phyloP scores from a whole-genome alignment of 1,284 basidiomycete species.

The Trichosporon coremiiforme region DNA sequence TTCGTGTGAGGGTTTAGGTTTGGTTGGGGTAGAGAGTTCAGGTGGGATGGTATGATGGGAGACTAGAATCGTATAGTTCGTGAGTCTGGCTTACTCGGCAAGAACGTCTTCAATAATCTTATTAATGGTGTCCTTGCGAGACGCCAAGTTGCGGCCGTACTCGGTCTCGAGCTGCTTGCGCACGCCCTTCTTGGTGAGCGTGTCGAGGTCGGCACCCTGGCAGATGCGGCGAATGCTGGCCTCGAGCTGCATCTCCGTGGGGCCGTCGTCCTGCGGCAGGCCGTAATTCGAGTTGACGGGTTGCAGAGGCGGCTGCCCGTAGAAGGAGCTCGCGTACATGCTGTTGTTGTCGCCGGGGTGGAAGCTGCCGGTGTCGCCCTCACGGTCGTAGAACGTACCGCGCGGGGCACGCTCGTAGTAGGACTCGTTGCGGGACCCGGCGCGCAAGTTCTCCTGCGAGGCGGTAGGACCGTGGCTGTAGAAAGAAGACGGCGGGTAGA shows the following conservation, averaged over 20 bases:
- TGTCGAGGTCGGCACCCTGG: conserved; percentile 75
- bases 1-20: conserved; percentile 2
- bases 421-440: conserved; percentile 33
- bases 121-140: conserved; percentile 57
- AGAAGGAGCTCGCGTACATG: conserved; percentile 38
- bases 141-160: conserved; percentile 62
- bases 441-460: conserved; percentile 43
- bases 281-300: conserved; percentile 29
- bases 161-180: conserved; percentile 75
- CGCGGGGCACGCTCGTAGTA: conserved; percentile 34
- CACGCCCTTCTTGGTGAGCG: conserved; percentile 85
- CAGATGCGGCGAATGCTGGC: conserved; percentile 71
- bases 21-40: neutral
- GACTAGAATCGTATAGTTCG: neutral
- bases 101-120: conserved; percentile 54
- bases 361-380: conserved; percentile 25
- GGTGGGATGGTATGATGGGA: neutral
- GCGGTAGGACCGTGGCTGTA: conserved; percentile 36
- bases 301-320: conserved; percentile 36
- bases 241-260: conserved; percentile 69
- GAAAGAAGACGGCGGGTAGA: conserved; percentile 24
- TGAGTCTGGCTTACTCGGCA: conserved; percentile 29
- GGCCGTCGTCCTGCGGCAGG: conserved; percentile 55
- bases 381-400: conserved; percentile 36
- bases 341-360: conserved; percentile 29